Evolutionary conservation across 2,329 filamentous ascomycete species (phyloP), one percentile per base, ranked within the genome.

Genomic region (Harringtonia lauricola): DNA sequence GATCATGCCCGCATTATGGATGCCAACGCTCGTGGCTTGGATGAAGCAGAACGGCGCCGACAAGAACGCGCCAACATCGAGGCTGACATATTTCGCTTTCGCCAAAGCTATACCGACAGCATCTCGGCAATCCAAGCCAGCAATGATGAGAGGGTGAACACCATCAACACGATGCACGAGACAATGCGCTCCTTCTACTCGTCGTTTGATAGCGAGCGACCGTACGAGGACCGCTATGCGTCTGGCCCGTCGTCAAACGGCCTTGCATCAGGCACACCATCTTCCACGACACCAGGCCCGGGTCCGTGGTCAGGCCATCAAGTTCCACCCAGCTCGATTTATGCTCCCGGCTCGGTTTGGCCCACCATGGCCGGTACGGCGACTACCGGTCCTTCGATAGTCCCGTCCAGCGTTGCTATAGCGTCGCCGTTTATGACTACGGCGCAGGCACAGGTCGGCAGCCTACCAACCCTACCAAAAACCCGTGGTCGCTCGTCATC

Each of bases 1-100:
- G 83, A 88, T 59, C 72, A 83, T 52, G 77, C 79, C 44, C 79
- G 79, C 53, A 79, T 88, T 52, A 71, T 73, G 21, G 77, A 82
- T 52, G 82, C 82, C 52, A 84, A 84, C 57, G 71, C 69, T 41
- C 72, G 79, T 39, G 78, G 77, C 1, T 66, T 80, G 18, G 72
- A 79, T 49, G 79, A 81, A 56, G 80, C 76, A 43, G 77, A 79
- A 52, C 71, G 74, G 10, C 68, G 71, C 33, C 67, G 67, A 12
- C 72, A 76, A 52, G 69, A 73, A 44, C 68, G 68, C 4, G 60
- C 60, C 18, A 58, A 59, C 2, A 69, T 71, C 51, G 61, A 74
- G 46, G 63, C 65, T 24, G 69, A 76, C 29, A 64, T 66, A 4
- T 54, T 55, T 12, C 64, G 63, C 18, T 62, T 67, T 9, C 71